Evolutionary conservation across 2,329 filamentous ascomycete genomes (phyloP).

Genomic region (Aspergillus tamarii): DNA sequence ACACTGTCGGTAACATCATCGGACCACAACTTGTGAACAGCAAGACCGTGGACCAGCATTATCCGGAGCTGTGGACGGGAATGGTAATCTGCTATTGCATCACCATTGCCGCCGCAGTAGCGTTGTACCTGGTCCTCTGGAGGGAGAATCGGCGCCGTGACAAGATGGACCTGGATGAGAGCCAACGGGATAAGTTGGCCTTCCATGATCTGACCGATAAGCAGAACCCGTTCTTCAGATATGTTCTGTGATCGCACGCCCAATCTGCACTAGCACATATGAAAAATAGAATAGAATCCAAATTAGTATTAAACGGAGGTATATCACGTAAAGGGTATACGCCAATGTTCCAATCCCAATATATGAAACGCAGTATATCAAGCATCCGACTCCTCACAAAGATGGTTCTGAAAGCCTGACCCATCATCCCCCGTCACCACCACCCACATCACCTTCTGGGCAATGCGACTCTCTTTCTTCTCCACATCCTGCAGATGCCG

Average conservation of each 20-base stretch:
- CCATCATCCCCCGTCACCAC: slow-evolving; percentile 21
- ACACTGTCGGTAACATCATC: slow-evolving; percentile 76
- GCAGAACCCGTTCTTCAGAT: slow-evolving; percentile 69
- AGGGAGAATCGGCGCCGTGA: slow-evolving; percentile 61
- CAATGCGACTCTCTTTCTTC: slow-evolving; percentile 17
- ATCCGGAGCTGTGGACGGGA: slow-evolving; percentile 71
- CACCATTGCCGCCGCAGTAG: slow-evolving; percentile 60
- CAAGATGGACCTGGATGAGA: slow-evolving; percentile 56
- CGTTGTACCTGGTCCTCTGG: slow-evolving; percentile 62
- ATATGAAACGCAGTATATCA: background rate
- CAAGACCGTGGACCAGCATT: slow-evolving; percentile 67
- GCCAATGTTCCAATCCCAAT: background rate
- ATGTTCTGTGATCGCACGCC: slow-evolving; percentile 49
- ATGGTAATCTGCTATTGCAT: slow-evolving; percentile 71
- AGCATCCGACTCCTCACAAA: slow-evolving; percentile 11
- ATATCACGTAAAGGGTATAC: background rate
- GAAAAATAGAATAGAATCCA: background rate
- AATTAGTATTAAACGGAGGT: background rate
- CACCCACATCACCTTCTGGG: slow-evolving; percentile 18
- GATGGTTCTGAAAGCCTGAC: slow-evolving; percentile 14
- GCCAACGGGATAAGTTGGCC: slow-evolving; percentile 65
- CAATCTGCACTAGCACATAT: background rate
- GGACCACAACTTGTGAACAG: slow-evolving; percentile 72
- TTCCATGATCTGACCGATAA: slow-evolving; percentile 72
- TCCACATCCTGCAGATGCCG: slow-evolving; percentile 6